Conservation (phyloP, 257 asterid genomes). For the Solanum piurae region DNA sequence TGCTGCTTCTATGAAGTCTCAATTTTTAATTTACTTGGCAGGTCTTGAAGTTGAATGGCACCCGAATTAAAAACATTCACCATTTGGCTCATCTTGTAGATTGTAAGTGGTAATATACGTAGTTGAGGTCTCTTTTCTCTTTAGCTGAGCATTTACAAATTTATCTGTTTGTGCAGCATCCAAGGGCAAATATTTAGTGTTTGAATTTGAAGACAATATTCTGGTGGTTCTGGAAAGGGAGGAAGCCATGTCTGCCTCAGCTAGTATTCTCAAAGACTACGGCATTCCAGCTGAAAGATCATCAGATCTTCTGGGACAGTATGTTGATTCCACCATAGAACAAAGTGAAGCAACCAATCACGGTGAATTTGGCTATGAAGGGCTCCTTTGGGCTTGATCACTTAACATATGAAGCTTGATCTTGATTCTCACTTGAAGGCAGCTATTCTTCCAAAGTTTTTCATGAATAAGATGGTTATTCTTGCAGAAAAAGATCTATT, state of each 20-base stretch:
- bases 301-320: conserved; percentile 55
- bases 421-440: background rate
- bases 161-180: conserved; percentile 16
- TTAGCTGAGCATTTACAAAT: background rate
- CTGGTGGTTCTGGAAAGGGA: conserved; percentile 77
- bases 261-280: conserved; percentile 66
- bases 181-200: conserved; percentile 63
- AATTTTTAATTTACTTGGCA: conserved; percentile 17
- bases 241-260: conserved; percentile 53
- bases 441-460: background rate
- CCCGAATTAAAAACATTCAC: conserved; percentile 67
- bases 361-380: conserved; percentile 63
- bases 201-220: conserved; percentile 78
- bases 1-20: background rate
- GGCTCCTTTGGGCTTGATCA: conserved; percentile 60
- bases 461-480: background rate
- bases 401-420: background rate
- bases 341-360: conserved; percentile 22
- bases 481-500: background rate
- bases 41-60: conserved; percentile 86
- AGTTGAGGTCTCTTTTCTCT: background rate
- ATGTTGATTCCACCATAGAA: conserved; percentile 23
- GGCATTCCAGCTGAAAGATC: conserved; percentile 91
- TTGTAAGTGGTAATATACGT: conserved; percentile 34
- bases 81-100: conserved; percentile 90